Evolutionary conservation across 345 rosid species (phyloP), one percentile per base, ranked within the genome.

Genomic region (Lepidium africanum): DNA sequence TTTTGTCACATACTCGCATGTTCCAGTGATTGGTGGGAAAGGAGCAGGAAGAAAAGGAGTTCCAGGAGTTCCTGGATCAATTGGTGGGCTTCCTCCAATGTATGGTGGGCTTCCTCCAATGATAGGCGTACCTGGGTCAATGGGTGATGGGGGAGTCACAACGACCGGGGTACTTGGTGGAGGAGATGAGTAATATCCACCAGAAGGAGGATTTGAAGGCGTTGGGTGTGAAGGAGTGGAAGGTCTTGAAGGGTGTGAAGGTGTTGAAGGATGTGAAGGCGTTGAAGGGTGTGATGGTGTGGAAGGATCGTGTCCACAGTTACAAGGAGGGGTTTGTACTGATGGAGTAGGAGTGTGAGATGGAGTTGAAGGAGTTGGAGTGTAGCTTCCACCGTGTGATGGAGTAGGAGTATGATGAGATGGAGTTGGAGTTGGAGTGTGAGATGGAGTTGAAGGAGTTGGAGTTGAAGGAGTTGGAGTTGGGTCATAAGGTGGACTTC

Each of bases 1-100:
- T 58, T 6, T 13, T 37, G 49, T 9, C 7, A 78, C 97, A 81
- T 81, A 94, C 99, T 81, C 85, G 99, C 97, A 94, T 35, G 97
- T 81, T 65, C 90, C 90, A 9, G 83, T 71, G 72, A 74, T 39
- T 27, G 90, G 86, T 40, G 94, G 84, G 62, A 77, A 80, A 3
- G 98, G 97, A 71, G 86, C 89, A 46, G 85, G 89, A 40, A 57
- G 23, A 56, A 43, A 83, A 32, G 79, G 79, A 70, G 79, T 64
- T 17, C 96, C 85, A 17, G 91, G 95, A 42, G 68, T 83, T 35
- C 77, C 72, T 5, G 77, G 72, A 9, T 49, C 69, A 40, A 19
- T 30, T 30, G 96, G 87, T 30, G 92, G 85, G 49, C 35, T 61
- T 69, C 71, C 73, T 57, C 66, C 75, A 61, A 73, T 49, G 42